A percentile compares a stretch with the other conserved stretches of the same genome.
These are phyloP conservation scores for Chlorella ohadii DNA, from an alignment of 139 green algal species.

Conservation along the genomic window DNA sequence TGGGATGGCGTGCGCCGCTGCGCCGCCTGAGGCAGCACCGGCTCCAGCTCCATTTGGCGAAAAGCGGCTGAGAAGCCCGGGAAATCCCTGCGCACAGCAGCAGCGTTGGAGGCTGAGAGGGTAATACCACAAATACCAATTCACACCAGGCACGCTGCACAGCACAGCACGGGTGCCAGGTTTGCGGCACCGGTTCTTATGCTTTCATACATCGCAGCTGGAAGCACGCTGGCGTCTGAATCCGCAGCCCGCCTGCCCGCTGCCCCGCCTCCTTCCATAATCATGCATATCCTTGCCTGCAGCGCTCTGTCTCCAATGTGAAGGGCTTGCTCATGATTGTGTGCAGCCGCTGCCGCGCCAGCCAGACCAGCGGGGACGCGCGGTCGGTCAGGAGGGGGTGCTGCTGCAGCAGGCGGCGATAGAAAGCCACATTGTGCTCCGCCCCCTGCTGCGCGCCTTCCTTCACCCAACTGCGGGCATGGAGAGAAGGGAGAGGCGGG, in stretches of 20 bases:
- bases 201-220: no score
- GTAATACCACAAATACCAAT: no score
- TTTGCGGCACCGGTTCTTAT: no score
- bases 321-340: neutral
- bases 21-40: neutral
- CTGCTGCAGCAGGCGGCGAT: slow-evolving; percentile 20
- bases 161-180: no score
- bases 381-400: neutral
- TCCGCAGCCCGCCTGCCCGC: no score
- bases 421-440: slow-evolving; percentile 31
- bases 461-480: slow-evolving; percentile 32
- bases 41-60: neutral
- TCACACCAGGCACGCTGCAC: no score
- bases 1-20: neutral
- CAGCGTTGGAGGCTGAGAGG: no score
- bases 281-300: neutral
- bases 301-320: neutral
- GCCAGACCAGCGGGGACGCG: neutral
- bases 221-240: no score
- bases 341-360: neutral
- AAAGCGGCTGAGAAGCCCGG: neutral
- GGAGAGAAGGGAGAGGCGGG: neutral
- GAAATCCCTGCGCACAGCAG: neutral
- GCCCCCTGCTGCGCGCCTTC: neutral
- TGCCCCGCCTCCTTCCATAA: neutral